phyloP scores from a whole-genome alignment of 306 rosid species.

The Glycyrrhiza uralensis region DNA sequence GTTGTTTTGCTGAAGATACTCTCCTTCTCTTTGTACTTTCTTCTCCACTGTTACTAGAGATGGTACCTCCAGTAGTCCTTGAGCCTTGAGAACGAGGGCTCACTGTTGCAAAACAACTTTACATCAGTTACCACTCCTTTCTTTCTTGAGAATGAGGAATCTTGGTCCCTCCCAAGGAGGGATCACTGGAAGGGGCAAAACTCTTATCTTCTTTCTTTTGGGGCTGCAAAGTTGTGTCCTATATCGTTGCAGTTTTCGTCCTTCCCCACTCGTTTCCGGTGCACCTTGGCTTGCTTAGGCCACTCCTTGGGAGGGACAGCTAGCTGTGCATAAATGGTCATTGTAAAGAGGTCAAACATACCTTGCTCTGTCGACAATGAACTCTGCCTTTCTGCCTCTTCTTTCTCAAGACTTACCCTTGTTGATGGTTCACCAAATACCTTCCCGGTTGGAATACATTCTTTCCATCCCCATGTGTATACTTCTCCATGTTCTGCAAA shows the following conservation, averaged over 20 bases:
- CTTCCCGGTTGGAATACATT: conserved; percentile 89
- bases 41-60: conserved; percentile 50
- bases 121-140: conserved; percentile 13
- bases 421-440: conserved; percentile 50
- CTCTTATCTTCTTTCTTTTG: background rate
- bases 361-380: conserved; percentile 63
- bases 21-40: conserved; percentile 79
- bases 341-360: conserved; percentile 33
- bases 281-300: background rate
- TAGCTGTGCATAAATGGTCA: conserved; percentile 13
- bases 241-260: background rate
- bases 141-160: background rate
- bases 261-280: background rate
- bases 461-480: conserved; percentile 96
- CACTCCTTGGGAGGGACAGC: conserved; percentile 7
- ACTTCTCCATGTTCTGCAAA: conserved; percentile 64
- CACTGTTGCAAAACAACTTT: conserved; percentile 45
- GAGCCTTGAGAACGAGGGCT: conserved; percentile 66
- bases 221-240: conserved; percentile 6
- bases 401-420: conserved; percentile 46
- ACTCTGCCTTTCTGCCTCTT: conserved; percentile 49
- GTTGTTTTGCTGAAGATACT: conserved; percentile 59
- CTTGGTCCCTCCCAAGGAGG: conserved; percentile 15
- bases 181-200: conserved; percentile 11
- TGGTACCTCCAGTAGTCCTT: conserved; percentile 42